These are phyloP conservation scores for Pichia sp. DNA, from an alignment of 1,139 yeast genomes.

Conservation along the genomic window DNA sequence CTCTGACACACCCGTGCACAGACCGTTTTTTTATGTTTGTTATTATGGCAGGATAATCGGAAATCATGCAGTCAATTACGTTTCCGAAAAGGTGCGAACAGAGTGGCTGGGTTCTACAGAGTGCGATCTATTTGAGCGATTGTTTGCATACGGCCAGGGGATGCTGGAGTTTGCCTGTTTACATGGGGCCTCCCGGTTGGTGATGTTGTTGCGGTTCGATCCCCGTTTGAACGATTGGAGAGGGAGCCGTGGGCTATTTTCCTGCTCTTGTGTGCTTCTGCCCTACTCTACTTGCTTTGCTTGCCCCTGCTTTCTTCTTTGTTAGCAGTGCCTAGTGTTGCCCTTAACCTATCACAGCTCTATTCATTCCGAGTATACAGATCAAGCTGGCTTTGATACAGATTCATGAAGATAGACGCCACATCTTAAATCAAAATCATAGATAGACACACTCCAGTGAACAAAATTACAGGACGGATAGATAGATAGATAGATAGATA, in stretches of 20 bases:
- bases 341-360: background rate
- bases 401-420: too few species aligned
- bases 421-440: too few species aligned
- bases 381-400: too few species aligned
- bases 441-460: too few species aligned
- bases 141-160: background rate
- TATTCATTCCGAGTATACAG: background rate
- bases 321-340: background rate
- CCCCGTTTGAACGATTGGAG: too few species aligned
- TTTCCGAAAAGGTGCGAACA: conserved; percentile 1
- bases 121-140: background rate
- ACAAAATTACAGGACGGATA: too few species aligned
- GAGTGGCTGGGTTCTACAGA: conserved; percentile 1
- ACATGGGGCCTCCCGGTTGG: background rate
- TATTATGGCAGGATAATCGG: background rate
- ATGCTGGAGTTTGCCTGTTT: background rate
- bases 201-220: too few species aligned
- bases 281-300: background rate
- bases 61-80: background rate
- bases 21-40: too few species aligned
- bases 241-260: background rate
- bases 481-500: too few species aligned
- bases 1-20: background rate
- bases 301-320: background rate
- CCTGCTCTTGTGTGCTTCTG: background rate